Conservation (phyloP, 2,329 filamentous ascomycete species). For the Phialophora chinensis region DNA sequence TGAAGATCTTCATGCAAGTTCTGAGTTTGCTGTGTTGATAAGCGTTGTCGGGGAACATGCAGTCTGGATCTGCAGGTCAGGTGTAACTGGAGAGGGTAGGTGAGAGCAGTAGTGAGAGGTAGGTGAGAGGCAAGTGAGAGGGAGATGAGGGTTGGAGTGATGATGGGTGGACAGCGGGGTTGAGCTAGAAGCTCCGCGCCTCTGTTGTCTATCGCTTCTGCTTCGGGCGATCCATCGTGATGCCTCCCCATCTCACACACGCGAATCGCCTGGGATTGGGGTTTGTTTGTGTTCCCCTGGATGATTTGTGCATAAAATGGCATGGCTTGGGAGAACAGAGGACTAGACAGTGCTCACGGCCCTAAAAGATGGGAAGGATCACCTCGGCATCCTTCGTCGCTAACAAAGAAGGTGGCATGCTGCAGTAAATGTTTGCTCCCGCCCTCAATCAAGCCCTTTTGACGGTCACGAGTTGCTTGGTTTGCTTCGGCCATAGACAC, state of each 20-base stretch:
- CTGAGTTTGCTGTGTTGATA: neutral
- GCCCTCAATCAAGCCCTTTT: constrained; percentile 1
- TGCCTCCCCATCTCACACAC: constrained; percentile 8
- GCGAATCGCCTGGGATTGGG: constrained; percentile 15
- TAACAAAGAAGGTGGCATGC: constrained; percentile 7
- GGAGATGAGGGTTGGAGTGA: neutral
- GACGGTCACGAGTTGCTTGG: constrained; percentile 8
- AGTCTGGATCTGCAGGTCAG: constrained; percentile 3
- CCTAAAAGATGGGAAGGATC: constrained; percentile 19
- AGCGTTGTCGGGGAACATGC: neutral
- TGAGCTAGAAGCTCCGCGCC: neutral
- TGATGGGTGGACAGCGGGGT: neutral
- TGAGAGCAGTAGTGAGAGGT: neutral
- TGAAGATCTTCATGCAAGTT: neutral
- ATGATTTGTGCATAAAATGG: constrained; percentile 14
- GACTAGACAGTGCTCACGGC: constrained; percentile 4
- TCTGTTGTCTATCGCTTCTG: constrained; percentile 22
- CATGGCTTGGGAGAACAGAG: neutral
- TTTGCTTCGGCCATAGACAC: constrained; percentile 7
- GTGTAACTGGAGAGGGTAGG: neutral
- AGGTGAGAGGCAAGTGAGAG: neutral
- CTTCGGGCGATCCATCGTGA: constrained; percentile 19
- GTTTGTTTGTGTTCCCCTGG: constrained; percentile 18
- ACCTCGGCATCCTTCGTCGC: constrained; percentile 16
- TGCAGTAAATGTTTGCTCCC: constrained; percentile 16